These are phyloP conservation scores for Tetrahymena elliotti DNA, from an alignment of 73 alveolate genomes.

Conservation along the genomic window DNA sequence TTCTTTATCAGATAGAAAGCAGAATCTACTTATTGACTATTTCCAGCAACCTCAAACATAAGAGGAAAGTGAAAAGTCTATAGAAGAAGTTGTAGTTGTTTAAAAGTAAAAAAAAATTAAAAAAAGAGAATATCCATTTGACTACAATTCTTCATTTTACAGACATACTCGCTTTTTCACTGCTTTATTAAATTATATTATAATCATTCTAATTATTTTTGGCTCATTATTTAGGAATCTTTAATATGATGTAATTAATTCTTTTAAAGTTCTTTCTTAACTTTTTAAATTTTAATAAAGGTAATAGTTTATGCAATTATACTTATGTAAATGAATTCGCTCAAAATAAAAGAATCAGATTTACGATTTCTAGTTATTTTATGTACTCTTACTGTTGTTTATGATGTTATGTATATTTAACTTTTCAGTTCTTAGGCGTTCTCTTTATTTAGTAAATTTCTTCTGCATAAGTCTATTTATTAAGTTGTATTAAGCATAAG, in stretches of 20 bases:
- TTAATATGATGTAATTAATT: background rate
- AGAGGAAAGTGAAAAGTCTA: background rate
- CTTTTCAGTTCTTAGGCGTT: background rate
- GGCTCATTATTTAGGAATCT: background rate
- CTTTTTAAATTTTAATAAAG: background rate
- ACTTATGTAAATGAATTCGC: background rate
- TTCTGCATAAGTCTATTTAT: background rate
- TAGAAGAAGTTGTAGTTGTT: background rate
- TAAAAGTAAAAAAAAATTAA: background rate
- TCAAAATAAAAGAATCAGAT: background rate
- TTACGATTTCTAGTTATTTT: background rate
- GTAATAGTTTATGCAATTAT: background rate
- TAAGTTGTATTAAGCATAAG: background rate
- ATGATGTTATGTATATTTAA: background rate
- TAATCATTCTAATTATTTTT: background rate
- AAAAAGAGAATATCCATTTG: background rate
- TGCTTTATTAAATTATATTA: background rate
- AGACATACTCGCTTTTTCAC: background rate
- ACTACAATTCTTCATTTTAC: background rate
- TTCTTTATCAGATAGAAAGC: background rate
- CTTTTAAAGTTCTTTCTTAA: background rate
- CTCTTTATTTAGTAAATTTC: background rate
- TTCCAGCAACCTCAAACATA: background rate
- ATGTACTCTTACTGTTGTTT: background rate
- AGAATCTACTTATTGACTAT: background rate